Evolutionary conservation across 768 basidiomycete species (phyloP).

Genomic region (Termitomyces sp.): DNA sequence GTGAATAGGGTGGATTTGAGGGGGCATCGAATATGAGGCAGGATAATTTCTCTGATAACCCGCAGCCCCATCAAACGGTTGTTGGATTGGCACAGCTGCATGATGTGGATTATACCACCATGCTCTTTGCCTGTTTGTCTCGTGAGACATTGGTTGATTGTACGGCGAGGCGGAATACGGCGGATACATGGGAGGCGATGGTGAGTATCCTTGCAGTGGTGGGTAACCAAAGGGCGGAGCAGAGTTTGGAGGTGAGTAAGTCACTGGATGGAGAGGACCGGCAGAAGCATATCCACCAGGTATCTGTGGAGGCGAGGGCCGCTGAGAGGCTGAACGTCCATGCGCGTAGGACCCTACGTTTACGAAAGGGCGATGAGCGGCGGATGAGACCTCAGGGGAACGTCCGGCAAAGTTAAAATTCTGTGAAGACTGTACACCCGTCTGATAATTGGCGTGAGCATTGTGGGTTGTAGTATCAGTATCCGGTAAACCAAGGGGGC

Average conservation of each 20-base stretch:
- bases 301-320: conserved; percentile 18
- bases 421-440: conserved; percentile 16
- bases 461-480: conserved; percentile 24
- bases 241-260: conserved; percentile 25
- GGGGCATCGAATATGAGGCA: conserved; percentile 22
- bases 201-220: conserved; percentile 27
- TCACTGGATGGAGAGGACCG: conserved; percentile 27
- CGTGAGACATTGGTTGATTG: conserved; percentile 26
- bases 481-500: conserved; percentile 16
- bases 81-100: conserved; percentile 16
- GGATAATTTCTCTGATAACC: conserved; percentile 26
- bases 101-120: conserved; percentile 48
- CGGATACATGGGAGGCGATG: conserved; percentile 28
- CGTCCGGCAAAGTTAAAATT: conserved; percentile 34
- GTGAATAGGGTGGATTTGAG: conserved; percentile 18
- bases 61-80: conserved; percentile 17
- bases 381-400: conserved; percentile 25
- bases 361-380: conserved; percentile 19
- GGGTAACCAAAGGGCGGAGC: conserved; percentile 31
- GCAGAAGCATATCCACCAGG: conserved; percentile 19
- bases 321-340: conserved; percentile 21
- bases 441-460: conserved; percentile 31
- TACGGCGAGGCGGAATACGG: conserved; percentile 31
- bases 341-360: conserved; percentile 20
- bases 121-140: conserved; percentile 37